Percentiles rank a stretch among this genome's conserved stretches.
Evolutionary conservation across 169 alveolate species (phyloP).

Genomic region (Eimeria maxima): DNA sequence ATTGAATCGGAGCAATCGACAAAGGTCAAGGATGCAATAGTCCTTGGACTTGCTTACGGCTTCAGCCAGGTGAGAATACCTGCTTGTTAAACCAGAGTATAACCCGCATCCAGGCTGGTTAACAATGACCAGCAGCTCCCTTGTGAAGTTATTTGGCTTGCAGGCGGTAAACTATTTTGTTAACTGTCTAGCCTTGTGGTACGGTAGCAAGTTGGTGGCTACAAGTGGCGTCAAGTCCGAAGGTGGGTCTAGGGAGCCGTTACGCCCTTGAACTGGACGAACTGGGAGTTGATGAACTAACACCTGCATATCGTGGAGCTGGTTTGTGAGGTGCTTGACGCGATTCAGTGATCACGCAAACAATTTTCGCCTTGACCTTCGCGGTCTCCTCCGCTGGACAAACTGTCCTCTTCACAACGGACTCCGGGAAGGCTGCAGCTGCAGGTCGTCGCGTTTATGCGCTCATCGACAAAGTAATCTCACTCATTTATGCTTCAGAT

Average conservation of each 20-base stretch:
- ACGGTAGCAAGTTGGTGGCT: constrained; percentile 84
- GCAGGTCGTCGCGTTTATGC: constrained; percentile 71
- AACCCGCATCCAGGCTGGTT: neutral
- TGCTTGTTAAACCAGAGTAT: neutral
- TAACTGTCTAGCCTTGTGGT: constrained; percentile 87
- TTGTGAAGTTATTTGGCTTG: neutral
- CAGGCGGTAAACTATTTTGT: constrained; percentile 81
- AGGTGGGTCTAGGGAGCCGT: constrained; percentile 15
- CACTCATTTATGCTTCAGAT: too few relatives aligned
- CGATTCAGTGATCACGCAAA: constrained; percentile 64
- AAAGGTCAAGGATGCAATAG: constrained; percentile 40
- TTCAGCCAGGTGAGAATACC: constrained; percentile 50
- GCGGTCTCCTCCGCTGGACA: constrained; percentile 65
- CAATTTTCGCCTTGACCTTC: constrained; percentile 49
- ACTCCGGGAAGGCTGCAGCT: constrained; percentile 49
- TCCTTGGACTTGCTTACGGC: constrained; percentile 77
- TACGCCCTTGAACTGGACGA: neutral
- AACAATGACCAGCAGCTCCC: neutral
- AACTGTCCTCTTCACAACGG: constrained; percentile 72
- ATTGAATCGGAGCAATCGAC: neutral
- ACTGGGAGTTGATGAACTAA: neutral
- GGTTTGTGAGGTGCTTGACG: neutral
- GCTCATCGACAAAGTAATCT: constrained; percentile 62
- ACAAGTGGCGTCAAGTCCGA: constrained; percentile 32
- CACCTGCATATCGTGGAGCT: neutral